Evolutionary conservation across 1,284 basidiomycete species (phyloP), one percentile per base, ranked within the genome.

Genomic region (Cystobasidiaceae sp.): DNA sequence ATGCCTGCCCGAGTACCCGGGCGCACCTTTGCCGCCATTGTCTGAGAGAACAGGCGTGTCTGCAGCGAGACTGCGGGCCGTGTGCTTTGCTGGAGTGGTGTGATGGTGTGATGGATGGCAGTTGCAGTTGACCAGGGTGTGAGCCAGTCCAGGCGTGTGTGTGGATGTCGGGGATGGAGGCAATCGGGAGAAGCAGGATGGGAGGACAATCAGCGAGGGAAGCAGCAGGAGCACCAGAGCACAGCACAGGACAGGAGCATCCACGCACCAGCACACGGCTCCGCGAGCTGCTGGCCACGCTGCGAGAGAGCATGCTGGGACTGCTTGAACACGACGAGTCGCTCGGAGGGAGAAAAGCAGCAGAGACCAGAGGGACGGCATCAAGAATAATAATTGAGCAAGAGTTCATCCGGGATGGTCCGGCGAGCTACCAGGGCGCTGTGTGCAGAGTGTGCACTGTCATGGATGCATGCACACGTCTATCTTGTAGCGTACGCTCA

Each of bases 21-120:
- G 3, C 60, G 9, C 37, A 62, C 60, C 50, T 62, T 62, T 1
- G 60, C 21, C 13, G 49, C 50, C 60, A 62, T 62, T 39, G 48
- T 62, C 37, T 30, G 39, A 13, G 60, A 62, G 50, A 62, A 62
- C 23, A 62, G 50, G 25, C 60, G 48, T 15, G 60, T 32, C 39
- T 51, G 50, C 21, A 39, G 50, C n/a, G 34, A 17, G 23, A 54
- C 19, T 15, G 50, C 28, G 28, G 49, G 50, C 25, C 60, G 48
- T 30, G 60, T 28, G 45, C 34, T 48, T 32, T 48, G 32, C 45
- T 48, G 48, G 5, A 39, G n/a, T n/a, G 37, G 25, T 23, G 7
- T 44, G 5, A 44, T n/a, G n/a, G n/a, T n/a, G n/a, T n/a, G n/a
- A n/a, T n/a, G n/a, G n/a, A n/a, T n/a, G n/a, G n/a, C n/a, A n/a